Evolutionary conservation across 1,284 basidiomycete genomes (phyloP).

Genomic region (Amylostereum chailletii): DNA sequence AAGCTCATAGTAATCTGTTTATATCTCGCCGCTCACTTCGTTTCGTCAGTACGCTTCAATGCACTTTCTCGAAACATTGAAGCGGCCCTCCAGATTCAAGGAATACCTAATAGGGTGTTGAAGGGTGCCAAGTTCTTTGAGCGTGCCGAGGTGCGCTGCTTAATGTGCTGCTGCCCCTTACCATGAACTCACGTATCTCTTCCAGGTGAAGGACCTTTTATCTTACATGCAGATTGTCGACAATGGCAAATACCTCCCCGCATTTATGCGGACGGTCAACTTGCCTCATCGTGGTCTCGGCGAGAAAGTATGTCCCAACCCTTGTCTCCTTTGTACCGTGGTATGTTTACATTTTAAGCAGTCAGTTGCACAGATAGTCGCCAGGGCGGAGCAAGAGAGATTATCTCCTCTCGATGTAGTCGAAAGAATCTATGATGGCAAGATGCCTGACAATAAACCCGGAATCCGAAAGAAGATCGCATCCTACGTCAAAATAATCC

Average conservation of each 20-base stretch:
- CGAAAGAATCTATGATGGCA: slow-evolving; percentile 52
- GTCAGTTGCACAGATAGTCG: slow-evolving; percentile 54
- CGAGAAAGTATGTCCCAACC: slow-evolving; percentile 52
- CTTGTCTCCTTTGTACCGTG: not conserved
- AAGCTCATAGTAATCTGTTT: slow-evolving; percentile 20
- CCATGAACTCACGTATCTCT: not conserved
- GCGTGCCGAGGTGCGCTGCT: slow-evolving; percentile 49
- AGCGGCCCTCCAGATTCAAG: slow-evolving; percentile 66
- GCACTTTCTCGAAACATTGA: slow-evolving; percentile 78
- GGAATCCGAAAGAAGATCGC: slow-evolving; percentile 55
- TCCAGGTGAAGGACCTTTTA: slow-evolving; percentile 77
- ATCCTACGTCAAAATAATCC: slow-evolving; percentile 51
- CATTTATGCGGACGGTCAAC: slow-evolving; percentile 75
- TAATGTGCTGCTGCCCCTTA: slow-evolving; percentile 10
- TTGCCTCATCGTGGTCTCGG: slow-evolving; percentile 72
- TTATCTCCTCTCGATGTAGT: slow-evolving; percentile 54
- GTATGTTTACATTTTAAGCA: slow-evolving; percentile 17
- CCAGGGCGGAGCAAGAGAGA: slow-evolving; percentile 42
- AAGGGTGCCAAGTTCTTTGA: slow-evolving; percentile 88
- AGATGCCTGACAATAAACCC: slow-evolving; percentile 57
- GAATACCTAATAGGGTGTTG: slow-evolving; percentile 73
- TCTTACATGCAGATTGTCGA: slow-evolving; percentile 83
- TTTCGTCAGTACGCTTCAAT: slow-evolving; percentile 66
- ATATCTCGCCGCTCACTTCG: not conserved
- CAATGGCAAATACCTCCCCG: slow-evolving; percentile 72